Percentiles rank a stretch among this genome's conserved stretches.
Evolutionary conservation across 1,139 yeast species (phyloP).

Genomic region (Candida gigantensis): DNA sequence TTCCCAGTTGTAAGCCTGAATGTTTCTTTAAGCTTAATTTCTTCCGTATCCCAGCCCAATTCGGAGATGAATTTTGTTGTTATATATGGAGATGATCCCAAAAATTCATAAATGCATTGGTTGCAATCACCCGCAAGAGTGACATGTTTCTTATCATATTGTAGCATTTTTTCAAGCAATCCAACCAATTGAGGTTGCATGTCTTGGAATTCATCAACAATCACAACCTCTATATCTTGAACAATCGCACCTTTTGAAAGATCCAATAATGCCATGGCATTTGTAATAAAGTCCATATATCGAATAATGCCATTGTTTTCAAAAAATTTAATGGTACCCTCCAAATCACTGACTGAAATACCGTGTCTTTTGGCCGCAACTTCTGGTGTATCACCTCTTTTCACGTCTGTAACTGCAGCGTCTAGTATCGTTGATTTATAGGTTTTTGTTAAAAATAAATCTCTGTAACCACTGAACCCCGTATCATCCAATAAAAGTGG

Average conservation of each 20-base stretch:
- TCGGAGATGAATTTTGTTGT: conserved; percentile 25
- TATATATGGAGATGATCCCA: conserved; percentile 50
- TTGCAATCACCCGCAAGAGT: conserved; percentile 74
- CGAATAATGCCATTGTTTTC: conserved; percentile 36
- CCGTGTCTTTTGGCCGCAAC: conserved; percentile 26
- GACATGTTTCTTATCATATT: conserved; percentile 46
- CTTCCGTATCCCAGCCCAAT: conserved; percentile 26
- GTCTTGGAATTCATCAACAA: conserved; percentile 81
- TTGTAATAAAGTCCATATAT: conserved; percentile 36
- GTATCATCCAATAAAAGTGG: conserved; percentile 50
- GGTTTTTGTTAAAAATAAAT: conserved; percentile 18
- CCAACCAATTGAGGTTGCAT: conserved; percentile 53
- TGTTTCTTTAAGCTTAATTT: conserved; percentile 44
- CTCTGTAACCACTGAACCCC: conserved; percentile 49
- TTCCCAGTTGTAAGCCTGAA: conserved; percentile 64
- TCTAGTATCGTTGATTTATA: conserved; percentile 33
- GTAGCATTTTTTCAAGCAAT: conserved; percentile 40
- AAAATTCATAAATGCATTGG: conserved; percentile 69
- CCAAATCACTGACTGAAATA: conserved; percentile 24
- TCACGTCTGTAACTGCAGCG: conserved; percentile 31
- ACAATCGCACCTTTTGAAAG: conserved; percentile 22
- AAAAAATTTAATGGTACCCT: conserved; percentile 23
- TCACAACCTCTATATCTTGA: conserved; percentile 35
- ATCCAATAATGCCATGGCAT: conserved; percentile 30
- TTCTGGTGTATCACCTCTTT: conserved; percentile 28